Evolutionary conservation across 2,329 filamentous ascomycete species (phyloP).

Genomic region (Raffaelea ambrosiae): DNA sequence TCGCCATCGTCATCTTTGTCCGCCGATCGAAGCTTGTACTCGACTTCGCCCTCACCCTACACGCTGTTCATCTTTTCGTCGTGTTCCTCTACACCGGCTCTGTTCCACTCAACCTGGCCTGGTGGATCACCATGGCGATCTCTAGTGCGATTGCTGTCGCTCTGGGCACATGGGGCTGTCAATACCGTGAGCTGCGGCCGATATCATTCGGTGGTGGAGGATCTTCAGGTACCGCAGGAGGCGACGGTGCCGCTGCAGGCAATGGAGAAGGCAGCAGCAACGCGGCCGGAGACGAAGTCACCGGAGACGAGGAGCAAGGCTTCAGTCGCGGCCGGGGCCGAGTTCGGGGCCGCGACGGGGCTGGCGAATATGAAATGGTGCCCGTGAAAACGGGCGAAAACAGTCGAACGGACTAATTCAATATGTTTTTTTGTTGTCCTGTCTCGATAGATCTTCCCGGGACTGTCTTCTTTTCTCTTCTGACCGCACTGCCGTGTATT

Average conservation of each 20-base stretch:
- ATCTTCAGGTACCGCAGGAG: neutral
- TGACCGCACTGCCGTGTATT: no score
- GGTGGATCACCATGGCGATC: conserved; percentile 62
- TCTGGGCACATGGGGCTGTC: conserved; percentile 83
- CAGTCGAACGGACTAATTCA: neutral
- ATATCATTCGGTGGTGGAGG: conserved; percentile 65
- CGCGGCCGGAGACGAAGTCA: conserved; percentile 2
- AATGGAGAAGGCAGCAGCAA: conserved; percentile 5
- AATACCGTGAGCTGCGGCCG: conserved; percentile 78
- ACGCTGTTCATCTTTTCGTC: conserved; percentile 24
- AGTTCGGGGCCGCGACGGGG: conserved; percentile 44
- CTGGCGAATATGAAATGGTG: conserved; percentile 60
- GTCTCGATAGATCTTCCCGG: no score
- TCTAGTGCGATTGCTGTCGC: conserved; percentile 39
- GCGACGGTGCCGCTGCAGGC: conserved; percentile 10
- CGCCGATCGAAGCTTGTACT: conserved; percentile 87
- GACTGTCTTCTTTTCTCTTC: no score
- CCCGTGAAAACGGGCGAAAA: conserved; percentile 29
- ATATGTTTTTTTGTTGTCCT: neutral
- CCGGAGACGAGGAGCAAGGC: conserved; percentile 38
- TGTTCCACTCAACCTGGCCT: conserved; percentile 70
- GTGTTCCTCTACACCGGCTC: conserved; percentile 67
- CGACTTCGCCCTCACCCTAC: conserved; percentile 83
- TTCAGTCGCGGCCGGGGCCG: conserved; percentile 41
- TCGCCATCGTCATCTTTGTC: conserved; percentile 76